Conservation (phyloP, 139 green algal genomes). For the Chlamydomonas sp. region DNA sequence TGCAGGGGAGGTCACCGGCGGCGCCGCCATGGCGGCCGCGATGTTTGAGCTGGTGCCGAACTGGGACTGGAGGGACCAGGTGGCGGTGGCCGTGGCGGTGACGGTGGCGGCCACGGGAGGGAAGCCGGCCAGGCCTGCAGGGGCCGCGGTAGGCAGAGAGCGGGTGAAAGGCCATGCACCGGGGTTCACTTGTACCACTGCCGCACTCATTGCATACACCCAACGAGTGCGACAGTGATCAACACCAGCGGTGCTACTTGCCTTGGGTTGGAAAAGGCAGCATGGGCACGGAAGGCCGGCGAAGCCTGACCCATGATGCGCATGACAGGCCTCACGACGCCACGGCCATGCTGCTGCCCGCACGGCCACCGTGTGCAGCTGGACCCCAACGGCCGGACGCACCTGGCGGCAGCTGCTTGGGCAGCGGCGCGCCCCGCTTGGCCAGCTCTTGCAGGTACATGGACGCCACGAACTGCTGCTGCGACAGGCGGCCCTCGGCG, state of each 20-base stretch:
- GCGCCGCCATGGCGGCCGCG: slow-evolving; percentile 13
- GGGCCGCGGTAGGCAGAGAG: too few relatives aligned
- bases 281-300: too few relatives aligned
- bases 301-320: too few relatives aligned
- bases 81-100: slow-evolving; percentile 2
- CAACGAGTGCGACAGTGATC: too few relatives aligned
- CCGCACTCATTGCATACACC: too few relatives aligned
- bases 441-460: slow-evolving; percentile 85
- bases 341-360: too few relatives aligned
- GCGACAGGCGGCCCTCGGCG: slow-evolving; percentile 63
- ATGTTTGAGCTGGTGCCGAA: slow-evolving; percentile 44
- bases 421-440: slow-evolving; percentile 47
- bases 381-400: not conserved
- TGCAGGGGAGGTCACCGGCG: not conserved
- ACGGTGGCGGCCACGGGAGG: slow-evolving; percentile 48
- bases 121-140: slow-evolving; percentile 28
- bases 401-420: slow-evolving; percentile 42
- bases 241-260: too few relatives aligned
- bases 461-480: slow-evolving; percentile 75
- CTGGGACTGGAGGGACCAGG: slow-evolving; percentile 55
- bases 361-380: not conserved
- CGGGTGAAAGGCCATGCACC: too few relatives aligned
- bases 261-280: too few relatives aligned
- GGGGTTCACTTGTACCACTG: too few relatives aligned
- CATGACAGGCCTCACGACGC: too few relatives aligned